Percentiles rank a stretch among this genome's conserved stretches.
These are phyloP conservation scores for Nakazawaea holstii DNA, from an alignment of 805 yeast species.

Conservation along the genomic window DNA sequence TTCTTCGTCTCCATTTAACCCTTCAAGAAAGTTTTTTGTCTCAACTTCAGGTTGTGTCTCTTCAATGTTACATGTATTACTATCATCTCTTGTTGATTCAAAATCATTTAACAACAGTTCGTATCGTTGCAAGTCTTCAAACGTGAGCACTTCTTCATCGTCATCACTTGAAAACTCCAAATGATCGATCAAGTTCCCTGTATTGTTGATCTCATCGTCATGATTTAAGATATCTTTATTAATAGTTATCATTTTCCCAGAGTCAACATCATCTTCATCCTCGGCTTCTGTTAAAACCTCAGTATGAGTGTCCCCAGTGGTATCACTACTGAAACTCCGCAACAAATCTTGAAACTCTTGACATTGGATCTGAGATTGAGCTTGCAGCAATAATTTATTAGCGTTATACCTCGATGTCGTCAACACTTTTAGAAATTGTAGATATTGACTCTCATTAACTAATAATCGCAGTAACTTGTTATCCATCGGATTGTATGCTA, in stretches of 20 bases:
- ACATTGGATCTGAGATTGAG: background rate
- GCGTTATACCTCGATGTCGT: slow-evolving; percentile 5
- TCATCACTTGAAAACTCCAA: slow-evolving; percentile 3
- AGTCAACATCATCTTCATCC: background rate
- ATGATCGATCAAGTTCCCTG: background rate
- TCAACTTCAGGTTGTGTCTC: background rate
- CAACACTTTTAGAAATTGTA: slow-evolving; percentile 6
- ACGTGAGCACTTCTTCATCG: background rate
- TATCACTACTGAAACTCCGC: slow-evolving; percentile 9
- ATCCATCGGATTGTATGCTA: slow-evolving; percentile 8
- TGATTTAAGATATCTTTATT: background rate
- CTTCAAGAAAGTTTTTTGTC: background rate
- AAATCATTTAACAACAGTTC: slow-evolving; percentile 9
- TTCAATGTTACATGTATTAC: background rate
- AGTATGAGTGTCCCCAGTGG: slow-evolving; percentile 8
- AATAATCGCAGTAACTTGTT: slow-evolving; percentile 9
- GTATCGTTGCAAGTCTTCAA: slow-evolving; percentile 6
- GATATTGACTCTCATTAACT: slow-evolving; percentile 6
- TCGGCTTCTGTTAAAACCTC: slow-evolving; percentile 7
- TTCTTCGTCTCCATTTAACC: background rate
- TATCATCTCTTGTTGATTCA: slow-evolving; percentile 11
- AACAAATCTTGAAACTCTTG: slow-evolving; percentile 7
- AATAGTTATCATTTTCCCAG: background rate
- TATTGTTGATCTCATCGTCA: background rate
- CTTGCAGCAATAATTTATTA: background rate